Evolutionary conservation across 2,329 filamentous ascomycete species (phyloP), one percentile per base, ranked within the genome.

Genomic region (Magnaporthiopsis rhizophila): DNA sequence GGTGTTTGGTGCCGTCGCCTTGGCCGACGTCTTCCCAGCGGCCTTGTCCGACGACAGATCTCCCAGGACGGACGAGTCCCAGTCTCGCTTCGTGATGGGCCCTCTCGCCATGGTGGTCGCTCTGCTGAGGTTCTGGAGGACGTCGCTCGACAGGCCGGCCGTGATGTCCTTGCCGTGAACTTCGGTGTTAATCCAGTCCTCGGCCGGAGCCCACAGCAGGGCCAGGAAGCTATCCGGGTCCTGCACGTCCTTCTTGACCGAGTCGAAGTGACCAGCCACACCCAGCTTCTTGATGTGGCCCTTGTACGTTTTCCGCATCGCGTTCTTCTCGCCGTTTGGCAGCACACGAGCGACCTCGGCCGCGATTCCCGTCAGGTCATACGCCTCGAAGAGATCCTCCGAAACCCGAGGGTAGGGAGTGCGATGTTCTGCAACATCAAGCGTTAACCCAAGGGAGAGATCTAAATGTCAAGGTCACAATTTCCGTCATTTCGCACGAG

Each of bases 231-330:
- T 80, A 34, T 82, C 80, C 0, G 79, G 77, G 9, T 78, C 78
- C 53, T 80, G 77, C 26, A 79, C 75, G 58, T 86, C 83, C 69
- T 84, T 83, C 75, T 85, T 86, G 34, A 79, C 76, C 3, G 79
- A 77, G 69, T 88, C 86, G 69, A 87, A 89, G 65, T 85, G 82
- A 12, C 86, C 86, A 63, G 81, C 81, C 32, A 89, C 79, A 50
- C 84, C 84, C 38, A 88, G 76, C 59, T 81, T 82, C 77, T 88
- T 88, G 72, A 89, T 86, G 68, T 88, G 84, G 63, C 85, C 85
- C 74, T 89, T 89, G 77, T 88, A 89, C 21, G 86, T 88, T 72
- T 88, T 88, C 32, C 86, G 81, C 61, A 89, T 78, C 67, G 83
- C 84, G 71, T 88, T 88, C 79, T 88, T 88, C 73, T 87, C 83